phyloP scores from a whole-genome alignment of 2,329 filamentous ascomycete species.

The Rutstroemia sydowiana region DNA sequence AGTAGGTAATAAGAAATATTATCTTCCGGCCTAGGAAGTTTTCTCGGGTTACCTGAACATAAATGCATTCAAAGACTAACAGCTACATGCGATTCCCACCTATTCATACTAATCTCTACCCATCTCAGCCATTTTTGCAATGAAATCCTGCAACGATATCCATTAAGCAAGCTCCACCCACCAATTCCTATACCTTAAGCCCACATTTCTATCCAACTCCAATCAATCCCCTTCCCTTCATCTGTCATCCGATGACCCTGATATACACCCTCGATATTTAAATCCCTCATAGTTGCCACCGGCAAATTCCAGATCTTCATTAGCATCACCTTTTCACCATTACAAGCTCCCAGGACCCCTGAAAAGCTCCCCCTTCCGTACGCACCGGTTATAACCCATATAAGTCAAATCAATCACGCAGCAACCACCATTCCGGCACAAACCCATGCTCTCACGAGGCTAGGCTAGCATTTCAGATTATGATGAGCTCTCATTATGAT shows the following conservation, averaged over 20 bases:
- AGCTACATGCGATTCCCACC: too few relatives aligned
- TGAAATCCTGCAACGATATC: neutral
- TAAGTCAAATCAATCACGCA: conserved; percentile 30
- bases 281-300: conserved; percentile 29
- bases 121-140: neutral
- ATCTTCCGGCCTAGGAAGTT: neutral
- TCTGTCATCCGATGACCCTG: neutral
- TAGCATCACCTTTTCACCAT: conserved; percentile 49
- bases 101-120: too few relatives aligned
- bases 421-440: conserved; percentile 41
- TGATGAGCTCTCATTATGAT: neutral
- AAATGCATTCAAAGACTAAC: too few relatives aligned
- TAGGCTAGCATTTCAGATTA: conserved; percentile 41
- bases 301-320: conserved; percentile 41
- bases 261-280: conserved; percentile 1
- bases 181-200: conserved; percentile 1
- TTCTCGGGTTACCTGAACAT: too few relatives aligned
- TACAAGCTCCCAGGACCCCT: conserved; percentile 47
- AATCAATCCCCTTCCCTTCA: neutral
- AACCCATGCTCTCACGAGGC: conserved; percentile 38
- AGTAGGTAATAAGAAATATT: neutral
- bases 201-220: neutral
- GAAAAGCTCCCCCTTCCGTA: conserved; percentile 48
- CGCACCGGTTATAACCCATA: conserved; percentile 31
- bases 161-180: neutral